A percentile compares a stretch with the other conserved stretches of the same genome.
These are phyloP conservation scores for Brettanomyces nanus DNA, from an alignment of 805 yeast species.

Conservation along the genomic window DNA sequence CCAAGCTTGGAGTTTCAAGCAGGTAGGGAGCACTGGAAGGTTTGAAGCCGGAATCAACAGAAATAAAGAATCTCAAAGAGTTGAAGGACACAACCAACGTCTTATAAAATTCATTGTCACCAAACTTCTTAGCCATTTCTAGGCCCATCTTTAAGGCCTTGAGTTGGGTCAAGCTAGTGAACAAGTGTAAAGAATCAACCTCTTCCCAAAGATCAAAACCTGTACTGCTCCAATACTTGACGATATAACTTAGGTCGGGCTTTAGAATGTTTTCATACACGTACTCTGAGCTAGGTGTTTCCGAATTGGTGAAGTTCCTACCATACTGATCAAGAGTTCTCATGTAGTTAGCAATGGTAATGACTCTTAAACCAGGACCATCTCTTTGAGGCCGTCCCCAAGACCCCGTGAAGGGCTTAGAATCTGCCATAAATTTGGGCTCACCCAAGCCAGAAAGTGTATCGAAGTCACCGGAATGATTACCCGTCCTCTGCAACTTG, in stretches of 20 bases:
- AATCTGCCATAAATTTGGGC: conserved; percentile 74
- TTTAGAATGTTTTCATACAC: conserved; percentile 47
- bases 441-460: conserved; percentile 68
- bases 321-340: conserved; percentile 30
- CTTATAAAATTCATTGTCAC: conserved; percentile 22
- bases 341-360: conserved; percentile 53
- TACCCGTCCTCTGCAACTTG: conserved; percentile 54
- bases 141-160: conserved; percentile 58
- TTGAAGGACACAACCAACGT: conserved; percentile 25
- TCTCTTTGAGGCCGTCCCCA: conserved; percentile 98
- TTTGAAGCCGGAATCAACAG: conserved; percentile 34
- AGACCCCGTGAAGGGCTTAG: conserved; percentile 46
- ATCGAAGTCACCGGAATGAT: conserved; percentile 58
- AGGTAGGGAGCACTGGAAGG: conserved; percentile 41
- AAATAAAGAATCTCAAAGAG: conserved; percentile 31
- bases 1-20: conserved; percentile 56
- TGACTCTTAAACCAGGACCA: conserved; percentile 81
- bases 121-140: conserved; percentile 25
- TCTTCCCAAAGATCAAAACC: conserved; percentile 97
- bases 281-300: conserved; percentile 19
- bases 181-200: conserved; percentile 63
- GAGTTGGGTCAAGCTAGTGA: conserved; percentile 68
- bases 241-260: conserved; percentile 63
- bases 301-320: conserved; percentile 16
- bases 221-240: conserved; percentile 48